These are phyloP conservation scores for Sanghuangporus baumii DNA, from an alignment of 1,284 basidiomycete species.

Conservation along the genomic window DNA sequence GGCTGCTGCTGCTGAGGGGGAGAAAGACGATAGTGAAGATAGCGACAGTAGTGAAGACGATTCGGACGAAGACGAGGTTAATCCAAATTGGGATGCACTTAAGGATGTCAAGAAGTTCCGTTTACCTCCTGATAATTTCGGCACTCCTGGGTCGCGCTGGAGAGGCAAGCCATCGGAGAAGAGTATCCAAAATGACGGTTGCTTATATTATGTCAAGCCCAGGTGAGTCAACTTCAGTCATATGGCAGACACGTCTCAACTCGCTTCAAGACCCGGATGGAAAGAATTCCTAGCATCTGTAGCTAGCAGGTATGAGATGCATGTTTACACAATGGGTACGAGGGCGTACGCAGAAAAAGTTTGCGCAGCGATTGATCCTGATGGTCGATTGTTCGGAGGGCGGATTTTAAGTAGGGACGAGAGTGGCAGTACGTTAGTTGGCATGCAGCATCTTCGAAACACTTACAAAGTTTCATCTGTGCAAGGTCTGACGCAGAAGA, in stretches of 20 bases:
- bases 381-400: slow-evolving; percentile 80
- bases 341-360: slow-evolving; percentile 95
- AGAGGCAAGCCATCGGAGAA: slow-evolving; percentile 50
- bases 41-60: slow-evolving; percentile 35
- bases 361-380: slow-evolving; percentile 89
- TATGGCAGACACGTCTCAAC: slow-evolving; percentile 10
- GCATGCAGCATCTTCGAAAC: neutral
- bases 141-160: slow-evolving; percentile 32
- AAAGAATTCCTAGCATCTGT: slow-evolving; percentile 69
- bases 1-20: slow-evolving; percentile 20
- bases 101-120: slow-evolving; percentile 87
- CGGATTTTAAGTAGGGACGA: slow-evolving; percentile 92
- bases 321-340: slow-evolving; percentile 99
- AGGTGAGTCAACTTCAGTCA: slow-evolving; percentile 47
- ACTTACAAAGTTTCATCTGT: neutral
- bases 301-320: slow-evolving; percentile 89
- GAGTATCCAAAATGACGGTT: slow-evolving; percentile 66
- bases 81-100: slow-evolving; percentile 86
- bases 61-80: slow-evolving; percentile 51
- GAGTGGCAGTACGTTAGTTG: slow-evolving; percentile 74
- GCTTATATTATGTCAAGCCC: slow-evolving; percentile 97
- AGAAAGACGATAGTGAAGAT: slow-evolving; percentile 30
- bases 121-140: slow-evolving; percentile 75
- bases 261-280: slow-evolving; percentile 73
- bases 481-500: slow-evolving; percentile 83